Evolutionary conservation across 2,329 filamentous ascomycete genomes (phyloP).

Genomic region (Beauveria asiatica): DNA sequence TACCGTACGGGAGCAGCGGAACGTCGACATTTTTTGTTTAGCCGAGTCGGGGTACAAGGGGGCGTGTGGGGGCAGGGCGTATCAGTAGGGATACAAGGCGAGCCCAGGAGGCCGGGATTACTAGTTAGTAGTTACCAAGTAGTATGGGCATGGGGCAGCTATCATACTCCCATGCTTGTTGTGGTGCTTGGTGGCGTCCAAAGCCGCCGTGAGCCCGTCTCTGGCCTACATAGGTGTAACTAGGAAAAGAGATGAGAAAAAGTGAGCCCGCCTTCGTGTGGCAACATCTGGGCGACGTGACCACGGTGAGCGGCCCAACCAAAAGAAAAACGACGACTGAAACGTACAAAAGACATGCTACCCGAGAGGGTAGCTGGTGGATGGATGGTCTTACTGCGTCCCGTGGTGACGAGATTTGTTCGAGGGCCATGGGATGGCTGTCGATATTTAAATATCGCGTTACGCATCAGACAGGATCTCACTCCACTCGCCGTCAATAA

Average conservation of each 20-base stretch:
- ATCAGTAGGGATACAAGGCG: background rate
- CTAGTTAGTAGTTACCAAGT: too few species aligned
- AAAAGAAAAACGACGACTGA: background rate
- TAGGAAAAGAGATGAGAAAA: background rate
- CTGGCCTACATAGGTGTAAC: background rate
- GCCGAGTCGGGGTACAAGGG: slow-evolving; percentile 5
- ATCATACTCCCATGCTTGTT: too few species aligned
- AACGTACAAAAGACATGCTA: background rate
- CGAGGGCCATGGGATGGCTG: background rate
- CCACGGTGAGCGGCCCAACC: slow-evolving; percentile 1
- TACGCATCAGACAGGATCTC: background rate
- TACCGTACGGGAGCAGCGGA: slow-evolving; percentile 3
- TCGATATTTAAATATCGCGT: background rate
- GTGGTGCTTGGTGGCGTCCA: background rate
- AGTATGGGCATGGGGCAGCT: too few species aligned
- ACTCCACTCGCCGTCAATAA: background rate
- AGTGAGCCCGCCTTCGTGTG: background rate
- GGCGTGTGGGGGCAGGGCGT: slow-evolving; percentile 6
- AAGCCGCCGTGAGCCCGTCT: background rate
- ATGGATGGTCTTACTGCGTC: slow-evolving; percentile 1
- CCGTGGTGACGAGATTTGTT: background rate
- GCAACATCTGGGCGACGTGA: background rate
- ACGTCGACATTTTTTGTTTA: background rate
- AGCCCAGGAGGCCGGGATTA: slow-evolving; percentile 5
- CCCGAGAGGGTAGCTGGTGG: background rate